Evolutionary conservation across 805 yeast species (phyloP), one percentile per base, ranked within the genome.

Genomic region (Aciculoconidium aculeatum): DNA sequence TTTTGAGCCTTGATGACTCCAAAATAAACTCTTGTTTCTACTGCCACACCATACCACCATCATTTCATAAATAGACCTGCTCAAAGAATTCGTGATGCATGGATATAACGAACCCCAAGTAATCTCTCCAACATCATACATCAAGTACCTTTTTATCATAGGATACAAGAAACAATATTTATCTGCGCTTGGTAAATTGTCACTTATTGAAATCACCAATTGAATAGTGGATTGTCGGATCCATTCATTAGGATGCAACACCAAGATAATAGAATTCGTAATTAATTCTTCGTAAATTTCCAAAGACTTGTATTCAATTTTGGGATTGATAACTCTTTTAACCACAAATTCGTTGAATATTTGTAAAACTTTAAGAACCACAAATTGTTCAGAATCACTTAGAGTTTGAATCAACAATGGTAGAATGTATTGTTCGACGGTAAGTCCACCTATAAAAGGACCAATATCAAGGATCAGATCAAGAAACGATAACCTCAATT

Each of bases 221-320:
- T 66, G 57, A 23, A 86, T 45, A 0, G 81, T 72, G 2, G 80
- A 70, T 39, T 83, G 85, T 21, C 95, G 57, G 7, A 90, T 79
- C 77, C 94, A 79, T 30, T 75, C 80, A 51, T 86, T 88, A 0
- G 97, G 97, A 48, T 88, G 96, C 6, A 88, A 53, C 0, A 82
- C 47, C 15, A 90, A 65, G 32, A 76, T 73, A 3, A 77, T 58
- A 0, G 61, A 52, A 31, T 42, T 54, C 0, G 32, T 16, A 10
- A 64, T 39, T 10, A 64, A 36, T 34, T 63, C 68, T 28, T 52
- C 47, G 34, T 63, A 64, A 3, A 63, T 55, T 10, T 52, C 55
- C 29, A 62, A 45, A 1, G 61, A 61, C 31, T 60, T 61, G 43
- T 61, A 64, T 21, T 62, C 60, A 1, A 49, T 28, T 15, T 37